Conservation (phyloP, 306 rosid genomes). For the Clitoria ternatea region DNA sequence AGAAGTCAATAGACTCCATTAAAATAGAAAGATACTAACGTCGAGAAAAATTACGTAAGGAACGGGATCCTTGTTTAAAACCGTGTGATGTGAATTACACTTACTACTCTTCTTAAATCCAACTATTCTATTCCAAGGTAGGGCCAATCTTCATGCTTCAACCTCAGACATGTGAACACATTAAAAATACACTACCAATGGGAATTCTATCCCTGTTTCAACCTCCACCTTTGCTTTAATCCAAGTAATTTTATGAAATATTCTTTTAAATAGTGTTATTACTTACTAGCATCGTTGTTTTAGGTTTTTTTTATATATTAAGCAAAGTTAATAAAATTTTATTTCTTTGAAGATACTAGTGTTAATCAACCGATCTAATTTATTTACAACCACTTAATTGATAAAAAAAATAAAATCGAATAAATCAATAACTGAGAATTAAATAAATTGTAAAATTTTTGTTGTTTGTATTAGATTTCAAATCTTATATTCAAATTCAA, state of each 20-base stretch:
- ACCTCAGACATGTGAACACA: not conserved
- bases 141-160: not conserved
- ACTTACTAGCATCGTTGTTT: not conserved
- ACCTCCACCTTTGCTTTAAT: not conserved
- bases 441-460: too few relatives aligned
- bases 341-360: too few relatives aligned
- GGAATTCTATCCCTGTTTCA: not conserved
- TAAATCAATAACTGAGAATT: too few relatives aligned
- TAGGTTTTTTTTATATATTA: not conserved
- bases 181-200: too few relatives aligned
- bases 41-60: not conserved
- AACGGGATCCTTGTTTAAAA: not conserved
- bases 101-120: not conserved
- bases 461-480: too few relatives aligned
- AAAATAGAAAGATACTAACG: not conserved
- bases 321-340: not conserved
- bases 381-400: too few relatives aligned
- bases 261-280: too few relatives aligned
- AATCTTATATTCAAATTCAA: too few relatives aligned
- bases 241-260: not conserved
- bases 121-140: not conserved
- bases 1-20: not conserved
- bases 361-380: too few relatives aligned
- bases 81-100: not conserved
- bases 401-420: too few relatives aligned